Percentiles rank a stretch among this genome's conserved stretches.
Conservation (phyloP, 495 filamentous ascomycete genomes). For the Neurospora sp. region DNA sequence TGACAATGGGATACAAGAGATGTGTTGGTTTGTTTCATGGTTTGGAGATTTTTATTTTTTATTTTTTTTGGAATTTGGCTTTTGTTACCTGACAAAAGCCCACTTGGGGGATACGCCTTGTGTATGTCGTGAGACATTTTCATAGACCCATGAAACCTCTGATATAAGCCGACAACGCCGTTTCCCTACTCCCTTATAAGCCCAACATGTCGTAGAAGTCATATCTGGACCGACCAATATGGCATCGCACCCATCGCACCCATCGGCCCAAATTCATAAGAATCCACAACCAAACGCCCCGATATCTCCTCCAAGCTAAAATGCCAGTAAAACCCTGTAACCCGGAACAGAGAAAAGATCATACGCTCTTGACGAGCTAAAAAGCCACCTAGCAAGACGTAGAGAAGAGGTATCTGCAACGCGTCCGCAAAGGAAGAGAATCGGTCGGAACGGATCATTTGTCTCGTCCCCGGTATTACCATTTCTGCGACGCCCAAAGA, state of each 20-base stretch:
- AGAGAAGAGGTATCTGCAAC: neutral
- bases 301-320: neutral
- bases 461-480: neutral
- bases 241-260: neutral
- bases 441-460: neutral
- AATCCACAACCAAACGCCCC: neutral
- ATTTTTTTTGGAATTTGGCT: neutral
- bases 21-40: neutral
- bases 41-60: neutral
- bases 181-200: neutral
- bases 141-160: neutral
- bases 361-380: neutral
- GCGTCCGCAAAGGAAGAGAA: neutral
- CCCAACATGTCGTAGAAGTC: neutral
- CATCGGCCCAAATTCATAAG: neutral
- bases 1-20: neutral
- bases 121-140: neutral
- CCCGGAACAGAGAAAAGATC: neutral
- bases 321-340: neutral
- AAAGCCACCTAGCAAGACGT: neutral
- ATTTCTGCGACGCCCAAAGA: neutral
- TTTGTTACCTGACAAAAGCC: neutral
- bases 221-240: neutral
- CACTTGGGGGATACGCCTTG: too few species aligned
- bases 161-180: neutral